These are phyloP conservation scores for Fusarium siculi DNA, from an alignment of 2,329 filamentous ascomycete species.

Conservation along the genomic window DNA sequence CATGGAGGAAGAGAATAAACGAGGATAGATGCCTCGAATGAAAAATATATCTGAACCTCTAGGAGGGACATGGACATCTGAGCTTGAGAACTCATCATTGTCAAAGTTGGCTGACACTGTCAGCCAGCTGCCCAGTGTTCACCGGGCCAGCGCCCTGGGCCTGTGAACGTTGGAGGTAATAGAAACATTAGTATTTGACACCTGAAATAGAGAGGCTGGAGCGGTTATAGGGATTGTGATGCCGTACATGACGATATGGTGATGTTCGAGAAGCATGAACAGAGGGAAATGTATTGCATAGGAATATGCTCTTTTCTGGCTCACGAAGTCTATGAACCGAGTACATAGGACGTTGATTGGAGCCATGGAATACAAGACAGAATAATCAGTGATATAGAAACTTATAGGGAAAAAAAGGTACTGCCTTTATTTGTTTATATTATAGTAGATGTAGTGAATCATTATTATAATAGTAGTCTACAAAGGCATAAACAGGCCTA, in stretches of 20 bases:
- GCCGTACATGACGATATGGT: background rate
- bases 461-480: too few relatives aligned
- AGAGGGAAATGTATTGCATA: background rate
- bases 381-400: background rate
- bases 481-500: background rate
- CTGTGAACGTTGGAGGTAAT: background rate
- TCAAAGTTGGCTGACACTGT: conserved; percentile 13
- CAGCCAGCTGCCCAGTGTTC: conserved; percentile 18
- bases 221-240: background rate
- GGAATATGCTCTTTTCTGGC: background rate
- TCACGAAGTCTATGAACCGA: background rate
- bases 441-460: too few relatives aligned
- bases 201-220: background rate
- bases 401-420: background rate
- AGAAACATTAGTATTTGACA: background rate
- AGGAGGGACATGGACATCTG: too few relatives aligned
- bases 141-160: background rate
- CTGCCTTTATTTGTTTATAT: background rate
- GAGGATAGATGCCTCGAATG: background rate
- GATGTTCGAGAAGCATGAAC: background rate
- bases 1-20: background rate
- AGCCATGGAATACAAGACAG: background rate
- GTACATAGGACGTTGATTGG: background rate
- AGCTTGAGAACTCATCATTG: background rate
- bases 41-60: background rate